Percentiles rank a stretch among this genome's conserved stretches.
Evolutionary conservation across 2,329 filamentous ascomycete genomes (phyloP).

Genomic region (Boeremia exigua): DNA sequence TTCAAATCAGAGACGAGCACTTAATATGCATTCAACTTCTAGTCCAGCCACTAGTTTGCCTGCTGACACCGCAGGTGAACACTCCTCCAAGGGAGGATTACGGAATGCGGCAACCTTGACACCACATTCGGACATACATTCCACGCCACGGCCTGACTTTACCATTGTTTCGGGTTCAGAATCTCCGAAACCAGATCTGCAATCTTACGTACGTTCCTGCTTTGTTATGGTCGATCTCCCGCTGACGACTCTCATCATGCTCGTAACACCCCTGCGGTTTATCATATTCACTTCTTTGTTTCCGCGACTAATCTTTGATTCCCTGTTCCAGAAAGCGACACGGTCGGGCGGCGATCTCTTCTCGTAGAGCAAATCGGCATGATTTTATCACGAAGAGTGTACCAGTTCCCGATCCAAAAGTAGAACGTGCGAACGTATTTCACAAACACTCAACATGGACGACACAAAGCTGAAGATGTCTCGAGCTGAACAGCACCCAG

Average conservation of each 20-base stretch:
- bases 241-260: constrained; percentile 15
- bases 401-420: neutral
- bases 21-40: neutral
- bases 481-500: constrained; percentile 19
- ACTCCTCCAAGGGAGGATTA: constrained; percentile 22
- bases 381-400: neutral
- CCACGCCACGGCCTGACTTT: constrained; percentile 14
- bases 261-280: constrained; percentile 15
- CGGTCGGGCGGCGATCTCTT: neutral
- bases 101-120: constrained; percentile 25
- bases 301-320: constrained; percentile 3
- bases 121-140: constrained; percentile 17
- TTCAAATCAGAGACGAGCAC: neutral
- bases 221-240: constrained; percentile 33
- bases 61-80: constrained; percentile 6
- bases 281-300: constrained; percentile 23
- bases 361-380: neutral
- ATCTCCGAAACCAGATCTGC: constrained; percentile 24
- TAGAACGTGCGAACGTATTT: neutral
- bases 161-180: constrained; percentile 11
- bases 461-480: constrained; percentile 7
- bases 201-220: constrained; percentile 33
- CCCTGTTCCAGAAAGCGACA: constrained; percentile 19
- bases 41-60: constrained; percentile 2
- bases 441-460: neutral